These are phyloP conservation scores for Circinella minor DNA, from an alignment of 371 early-diverging fungal genomes.

Conservation along the genomic window DNA sequence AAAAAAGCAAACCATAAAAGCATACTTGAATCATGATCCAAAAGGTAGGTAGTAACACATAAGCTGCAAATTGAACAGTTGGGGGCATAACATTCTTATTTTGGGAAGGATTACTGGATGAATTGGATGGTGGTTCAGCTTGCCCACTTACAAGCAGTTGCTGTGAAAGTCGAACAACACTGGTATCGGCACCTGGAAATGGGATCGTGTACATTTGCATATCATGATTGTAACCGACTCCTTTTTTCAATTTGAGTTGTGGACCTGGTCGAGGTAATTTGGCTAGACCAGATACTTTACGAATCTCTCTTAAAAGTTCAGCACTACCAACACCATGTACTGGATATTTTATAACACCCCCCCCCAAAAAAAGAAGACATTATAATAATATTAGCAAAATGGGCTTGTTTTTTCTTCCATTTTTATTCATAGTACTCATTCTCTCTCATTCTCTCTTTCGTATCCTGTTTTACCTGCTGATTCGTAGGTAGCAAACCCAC, in stretches of 20 bases:
- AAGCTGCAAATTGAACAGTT: constrained; percentile 65
- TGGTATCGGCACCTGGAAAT: constrained; percentile 65
- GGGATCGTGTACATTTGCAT: constrained; percentile 59
- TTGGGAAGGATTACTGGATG: no score
- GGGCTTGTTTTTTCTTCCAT: no score
- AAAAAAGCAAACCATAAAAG: constrained; percentile 50
- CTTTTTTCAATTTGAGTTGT: constrained; percentile 44
- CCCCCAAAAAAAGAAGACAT: no score
- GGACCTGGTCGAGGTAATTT: constrained; percentile 51
- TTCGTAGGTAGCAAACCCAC: constrained; percentile 65
- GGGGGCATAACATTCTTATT: constrained; percentile 37
- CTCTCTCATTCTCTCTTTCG: background rate
- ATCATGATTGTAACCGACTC: constrained; percentile 47
- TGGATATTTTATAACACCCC: background rate
- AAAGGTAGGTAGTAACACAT: constrained; percentile 58
- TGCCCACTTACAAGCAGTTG: constrained; percentile 47
- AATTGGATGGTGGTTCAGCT: constrained; percentile 31
- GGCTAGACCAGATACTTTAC: constrained; percentile 53
- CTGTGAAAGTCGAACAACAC: constrained; percentile 62
- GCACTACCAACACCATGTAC: constrained; percentile 64
- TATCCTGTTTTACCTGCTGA: constrained; percentile 46
- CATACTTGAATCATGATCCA: constrained; percentile 41
- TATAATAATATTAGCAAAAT: no score
- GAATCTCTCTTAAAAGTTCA: constrained; percentile 56
- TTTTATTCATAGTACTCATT: background rate